Evolutionary conservation across 768 basidiomycete genomes (phyloP), one percentile per base, ranked within the genome.

Genomic region (Paxillus ammoniavirescens): DNA sequence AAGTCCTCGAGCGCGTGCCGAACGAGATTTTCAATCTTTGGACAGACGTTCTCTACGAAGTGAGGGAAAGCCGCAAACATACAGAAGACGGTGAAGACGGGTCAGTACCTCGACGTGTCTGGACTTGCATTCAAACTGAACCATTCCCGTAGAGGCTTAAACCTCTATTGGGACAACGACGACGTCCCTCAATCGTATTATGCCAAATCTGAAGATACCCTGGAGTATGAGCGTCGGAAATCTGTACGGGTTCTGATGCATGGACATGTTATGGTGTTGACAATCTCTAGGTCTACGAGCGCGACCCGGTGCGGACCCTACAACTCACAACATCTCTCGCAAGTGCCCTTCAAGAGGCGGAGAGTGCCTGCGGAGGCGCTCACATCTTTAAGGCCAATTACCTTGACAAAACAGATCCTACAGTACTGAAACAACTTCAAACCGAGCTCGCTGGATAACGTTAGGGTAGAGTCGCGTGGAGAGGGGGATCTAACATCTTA

Each of bases 21-120:
- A 79, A 77, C 3, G 93, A 94, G 60, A 82, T 92, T 23, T 89
- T 91, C 68, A 89, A 91, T 62, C 71, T 93, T 28, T 96, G 93
- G 93, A 73, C 88, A 37, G 93, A 94, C 57, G 93, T 94, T 5
- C 84, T 95, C 49, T 88, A 86, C 13, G 92, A 94, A 66, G 77
- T 94, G 47, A 88, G 85, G 63, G 93, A 95, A 69, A 83, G 83
- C 8, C 73, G 77, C 58, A 73, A 64, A 26, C 64, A 65, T 21
- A 61, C 63, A 1, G 67, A 69, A 15, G 65, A 71, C 44, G 74
- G 74, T 15, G 73, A 73, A 55, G 68, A 66, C n/a, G 63, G 64
- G 76, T 72, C 38, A 59, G 64, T 66, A 23, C 35, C 28, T 31
- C 5, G 10, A 49, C 10, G 13, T 26, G 26, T 2, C 2, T 9